A percentile compares a stretch with the other conserved stretches of the same genome.
Conservation (phyloP, 2,329 filamentous ascomycete genomes). For the Penicillium nordicum region DNA sequence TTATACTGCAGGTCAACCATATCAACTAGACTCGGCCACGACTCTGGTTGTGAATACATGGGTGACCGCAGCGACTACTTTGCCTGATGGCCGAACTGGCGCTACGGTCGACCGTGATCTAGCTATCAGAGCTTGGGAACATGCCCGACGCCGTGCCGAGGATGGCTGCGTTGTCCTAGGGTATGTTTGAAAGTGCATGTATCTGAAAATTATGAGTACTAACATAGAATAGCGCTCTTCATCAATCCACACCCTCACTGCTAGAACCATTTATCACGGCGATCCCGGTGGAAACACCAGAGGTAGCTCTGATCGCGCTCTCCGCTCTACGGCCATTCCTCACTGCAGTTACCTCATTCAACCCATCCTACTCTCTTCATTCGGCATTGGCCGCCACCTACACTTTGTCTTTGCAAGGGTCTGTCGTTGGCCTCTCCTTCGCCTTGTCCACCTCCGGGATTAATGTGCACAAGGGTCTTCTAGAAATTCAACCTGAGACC, state of each 20-base stretch:
- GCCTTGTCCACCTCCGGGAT: conserved; percentile 84
- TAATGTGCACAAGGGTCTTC: conserved; percentile 73
- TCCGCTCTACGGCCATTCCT: conserved; percentile 82
- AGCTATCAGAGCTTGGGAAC: conserved; percentile 86
- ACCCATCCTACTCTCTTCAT: conserved; percentile 78
- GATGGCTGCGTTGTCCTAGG: conserved; percentile 89
- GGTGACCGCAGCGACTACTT: conserved; percentile 73
- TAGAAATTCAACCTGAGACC: conserved; percentile 72
- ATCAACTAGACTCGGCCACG: conserved; percentile 81
- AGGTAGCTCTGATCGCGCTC: conserved; percentile 71
- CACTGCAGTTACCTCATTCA: conserved; percentile 80
- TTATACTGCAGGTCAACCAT: conserved; percentile 78
- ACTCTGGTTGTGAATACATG: conserved; percentile 94
- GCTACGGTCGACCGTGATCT: conserved; percentile 78
- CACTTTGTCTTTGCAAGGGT: conserved; percentile 76
- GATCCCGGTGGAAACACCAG: conserved; percentile 75
- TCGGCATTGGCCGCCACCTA: conserved; percentile 76
- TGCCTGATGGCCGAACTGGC: conserved; percentile 65
- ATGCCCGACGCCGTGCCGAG: conserved; percentile 88
- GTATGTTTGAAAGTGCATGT: conserved; percentile 50
- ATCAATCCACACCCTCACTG: conserved; percentile 81
- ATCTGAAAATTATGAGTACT: neutral
- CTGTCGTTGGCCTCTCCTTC: conserved; percentile 69
- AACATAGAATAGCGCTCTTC: conserved; percentile 65
- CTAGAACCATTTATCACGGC: conserved; percentile 76